phyloP scores from a whole-genome alignment of 495 filamentous ascomycete genomes.

The Chaetomium fimeti region DNA sequence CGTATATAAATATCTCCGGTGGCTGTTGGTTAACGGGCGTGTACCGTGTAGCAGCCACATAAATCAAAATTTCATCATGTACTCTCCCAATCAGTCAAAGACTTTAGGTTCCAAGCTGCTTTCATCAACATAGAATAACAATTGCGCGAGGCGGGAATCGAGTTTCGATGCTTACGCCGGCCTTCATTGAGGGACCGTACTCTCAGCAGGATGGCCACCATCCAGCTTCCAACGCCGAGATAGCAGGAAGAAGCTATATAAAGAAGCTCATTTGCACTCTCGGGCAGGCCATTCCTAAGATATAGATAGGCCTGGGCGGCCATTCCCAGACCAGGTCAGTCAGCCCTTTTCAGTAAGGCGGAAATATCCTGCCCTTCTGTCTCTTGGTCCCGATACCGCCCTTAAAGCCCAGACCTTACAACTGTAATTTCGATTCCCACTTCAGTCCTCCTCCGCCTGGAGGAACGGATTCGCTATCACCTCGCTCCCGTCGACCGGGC shows the following conservation, averaged over 20 bases:
- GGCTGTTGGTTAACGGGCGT: neutral
- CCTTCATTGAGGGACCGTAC: neutral
- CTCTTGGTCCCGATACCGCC: neutral
- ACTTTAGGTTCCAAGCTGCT: too few species aligned
- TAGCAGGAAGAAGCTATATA: neutral
- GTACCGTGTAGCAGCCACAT: neutral
- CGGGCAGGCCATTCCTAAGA: neutral
- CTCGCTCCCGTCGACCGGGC: constrained; percentile 89
- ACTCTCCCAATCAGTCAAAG: neutral
- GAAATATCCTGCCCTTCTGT: neutral
- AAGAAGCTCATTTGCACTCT: neutral
- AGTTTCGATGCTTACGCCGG: neutral
- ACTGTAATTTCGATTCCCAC: neutral
- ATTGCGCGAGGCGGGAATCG: neutral
- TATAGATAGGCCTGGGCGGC: neutral
- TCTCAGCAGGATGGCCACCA: neutral
- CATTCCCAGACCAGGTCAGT: neutral
- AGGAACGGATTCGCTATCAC: constrained; percentile 93
- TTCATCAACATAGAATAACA: neutral
- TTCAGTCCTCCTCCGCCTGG: constrained; percentile 46
- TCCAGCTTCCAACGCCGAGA: neutral
- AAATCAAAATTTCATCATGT: constrained; percentile 6
- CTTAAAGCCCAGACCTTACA: neutral
- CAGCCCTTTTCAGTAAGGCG: neutral
- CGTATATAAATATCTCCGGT: neutral